phyloP scores from a whole-genome alignment of 768 basidiomycete genomes.

The Floccularia luteovirens region DNA sequence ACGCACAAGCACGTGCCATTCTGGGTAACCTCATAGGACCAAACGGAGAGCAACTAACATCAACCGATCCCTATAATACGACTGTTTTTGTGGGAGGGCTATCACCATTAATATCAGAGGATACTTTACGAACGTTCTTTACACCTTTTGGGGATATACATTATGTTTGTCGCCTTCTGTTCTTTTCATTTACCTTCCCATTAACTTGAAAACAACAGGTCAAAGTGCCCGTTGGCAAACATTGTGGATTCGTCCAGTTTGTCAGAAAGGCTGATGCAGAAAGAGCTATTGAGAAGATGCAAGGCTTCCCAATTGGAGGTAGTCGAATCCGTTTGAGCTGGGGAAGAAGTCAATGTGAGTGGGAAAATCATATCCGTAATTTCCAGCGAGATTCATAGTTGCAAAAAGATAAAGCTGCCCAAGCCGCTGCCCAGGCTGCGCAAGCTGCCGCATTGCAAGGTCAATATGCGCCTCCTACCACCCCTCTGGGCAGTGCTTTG shows the following conservation, averaged over 20 bases:
- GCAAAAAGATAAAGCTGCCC: slow-evolving; percentile 75
- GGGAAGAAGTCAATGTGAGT: slow-evolving; percentile 88
- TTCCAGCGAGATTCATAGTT: slow-evolving; percentile 1
- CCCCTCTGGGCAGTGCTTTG: slow-evolving; percentile 23
- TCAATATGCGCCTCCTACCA: slow-evolving; percentile 18
- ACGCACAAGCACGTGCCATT: slow-evolving; percentile 77
- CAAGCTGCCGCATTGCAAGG: slow-evolving; percentile 65
- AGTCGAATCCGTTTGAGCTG: slow-evolving; percentile 87
- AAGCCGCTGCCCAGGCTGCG: slow-evolving; percentile 80
- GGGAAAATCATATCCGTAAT: slow-evolving; percentile 3
- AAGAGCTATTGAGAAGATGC: slow-evolving; percentile 92
- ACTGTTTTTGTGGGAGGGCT: slow-evolving; percentile 93
- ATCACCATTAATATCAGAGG: slow-evolving; percentile 84
- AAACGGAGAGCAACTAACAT: slow-evolving; percentile 80
- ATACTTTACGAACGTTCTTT: slow-evolving; percentile 86
- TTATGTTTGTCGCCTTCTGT: slow-evolving; percentile 36
- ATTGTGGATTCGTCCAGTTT: slow-evolving; percentile 95
- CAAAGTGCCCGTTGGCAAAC: slow-evolving; percentile 94
- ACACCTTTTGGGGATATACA: slow-evolving; percentile 91
- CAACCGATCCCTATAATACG: slow-evolving; percentile 92
- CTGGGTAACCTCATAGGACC: slow-evolving; percentile 80
- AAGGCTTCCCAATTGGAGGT: slow-evolving; percentile 91
- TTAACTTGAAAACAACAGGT: slow-evolving; percentile 39
- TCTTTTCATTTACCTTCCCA: slow-evolving; percentile 2
- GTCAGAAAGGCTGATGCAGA: slow-evolving; percentile 90